phyloP scores from a whole-genome alignment of 345 rosid genomes.

The Odontarrhena argentea region DNA sequence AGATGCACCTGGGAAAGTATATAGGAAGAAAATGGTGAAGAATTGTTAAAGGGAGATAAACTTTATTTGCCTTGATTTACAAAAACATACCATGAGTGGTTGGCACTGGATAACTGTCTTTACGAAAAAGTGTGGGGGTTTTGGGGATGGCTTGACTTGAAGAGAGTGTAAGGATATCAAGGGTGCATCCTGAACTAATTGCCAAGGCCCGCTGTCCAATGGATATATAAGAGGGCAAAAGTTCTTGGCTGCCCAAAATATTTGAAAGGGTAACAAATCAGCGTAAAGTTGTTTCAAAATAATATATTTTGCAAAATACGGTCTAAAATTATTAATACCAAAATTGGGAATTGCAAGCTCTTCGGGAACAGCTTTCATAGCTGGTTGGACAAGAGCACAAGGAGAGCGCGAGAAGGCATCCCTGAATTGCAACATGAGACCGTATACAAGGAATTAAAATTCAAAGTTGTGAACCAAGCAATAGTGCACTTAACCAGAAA shows the following conservation, averaged over 20 bases:
- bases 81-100: constrained; percentile 79
- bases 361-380: constrained; percentile 59
- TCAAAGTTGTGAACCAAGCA: constrained; percentile 9
- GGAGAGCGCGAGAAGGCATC: constrained; percentile 86
- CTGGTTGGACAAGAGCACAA: constrained; percentile 90
- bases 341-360: constrained; percentile 67
- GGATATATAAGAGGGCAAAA: constrained; percentile 94
- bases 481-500: constrained; percentile 15
- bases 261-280: constrained; percentile 29
- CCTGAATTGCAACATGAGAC: constrained; percentile 57
- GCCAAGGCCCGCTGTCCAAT: constrained; percentile 71
- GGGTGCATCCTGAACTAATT: constrained; percentile 62
- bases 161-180: constrained; percentile 79
- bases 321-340: constrained; percentile 50
- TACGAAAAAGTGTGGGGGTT: constrained; percentile 77
- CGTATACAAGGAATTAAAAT: constrained; percentile 14
- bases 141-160: constrained; percentile 91
- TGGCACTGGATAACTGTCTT: constrained; percentile 85
- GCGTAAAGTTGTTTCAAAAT: constrained; percentile 17
- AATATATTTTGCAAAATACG: background rate
- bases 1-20: constrained; percentile 71
- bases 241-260: constrained; percentile 58
- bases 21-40: constrained; percentile 23
- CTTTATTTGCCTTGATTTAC: constrained; percentile 7
- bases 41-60: background rate